Evolutionary conservation across 352 stramenopile genomes (phyloP).

Genomic region (Phytophthora uliginosa): DNA sequence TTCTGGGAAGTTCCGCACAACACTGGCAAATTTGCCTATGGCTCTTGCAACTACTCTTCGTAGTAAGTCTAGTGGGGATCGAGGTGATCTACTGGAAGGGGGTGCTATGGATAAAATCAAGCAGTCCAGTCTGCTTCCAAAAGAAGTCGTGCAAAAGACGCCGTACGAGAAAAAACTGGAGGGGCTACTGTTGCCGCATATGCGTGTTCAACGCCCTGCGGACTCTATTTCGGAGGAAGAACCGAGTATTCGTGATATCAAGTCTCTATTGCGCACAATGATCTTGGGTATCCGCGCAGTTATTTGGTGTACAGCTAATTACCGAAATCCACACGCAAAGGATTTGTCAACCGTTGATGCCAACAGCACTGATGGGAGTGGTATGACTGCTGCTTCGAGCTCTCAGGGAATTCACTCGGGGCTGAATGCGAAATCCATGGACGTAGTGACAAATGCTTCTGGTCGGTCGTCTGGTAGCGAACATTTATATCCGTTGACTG

Average conservation of each 20-base stretch:
- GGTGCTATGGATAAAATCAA: constrained; percentile 92
- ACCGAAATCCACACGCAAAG: constrained; percentile 89
- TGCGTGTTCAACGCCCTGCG: constrained; percentile 54
- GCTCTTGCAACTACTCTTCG: constrained; percentile 70
- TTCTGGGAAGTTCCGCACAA: constrained; percentile 95
- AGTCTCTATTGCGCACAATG: constrained; percentile 96
- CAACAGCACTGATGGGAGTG: constrained; percentile 45
- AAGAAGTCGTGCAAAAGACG: constrained; percentile 59
- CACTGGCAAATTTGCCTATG: constrained; percentile 79
- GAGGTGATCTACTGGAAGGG: constrained; percentile 80
- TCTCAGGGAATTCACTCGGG: constrained; percentile 28
- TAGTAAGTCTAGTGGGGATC: constrained; percentile 48
- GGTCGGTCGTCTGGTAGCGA: constrained; percentile 34
- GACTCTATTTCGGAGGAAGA: constrained; percentile 82
- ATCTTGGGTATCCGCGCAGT: constrained; percentile 98
- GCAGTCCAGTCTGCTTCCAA: constrained; percentile 80
- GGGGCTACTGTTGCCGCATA: constrained; percentile 61
- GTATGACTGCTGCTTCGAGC: constrained; percentile 24
- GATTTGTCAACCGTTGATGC: constrained; percentile 86
- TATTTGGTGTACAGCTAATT: constrained; percentile 98
- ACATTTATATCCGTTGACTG: constrained; percentile 90
- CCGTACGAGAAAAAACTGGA: constrained; percentile 85
- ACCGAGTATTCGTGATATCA: constrained; percentile 90
- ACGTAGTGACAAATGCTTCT: constrained; percentile 22
- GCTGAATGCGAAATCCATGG: constrained; percentile 31